Evolutionary conservation across 2,329 filamentous ascomycete species (phyloP).

Genomic region (Cladosporium sp.): DNA sequence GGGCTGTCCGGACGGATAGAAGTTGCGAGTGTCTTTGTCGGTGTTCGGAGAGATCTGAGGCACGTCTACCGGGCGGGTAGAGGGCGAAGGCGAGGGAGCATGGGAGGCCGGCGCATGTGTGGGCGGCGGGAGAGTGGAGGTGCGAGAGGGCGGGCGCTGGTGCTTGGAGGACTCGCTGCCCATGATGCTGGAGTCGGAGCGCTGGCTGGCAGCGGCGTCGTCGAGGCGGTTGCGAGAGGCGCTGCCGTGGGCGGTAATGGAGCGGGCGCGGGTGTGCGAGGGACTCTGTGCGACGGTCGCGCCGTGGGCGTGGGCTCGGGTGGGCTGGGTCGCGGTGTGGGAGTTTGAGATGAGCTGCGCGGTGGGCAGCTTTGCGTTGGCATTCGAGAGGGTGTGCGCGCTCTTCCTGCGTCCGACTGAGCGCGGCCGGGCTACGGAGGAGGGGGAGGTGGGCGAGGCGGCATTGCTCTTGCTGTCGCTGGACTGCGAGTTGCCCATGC

Average conservation of each 20-base stretch:
- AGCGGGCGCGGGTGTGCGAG: conserved; percentile 32
- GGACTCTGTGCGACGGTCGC: conserved; percentile 23
- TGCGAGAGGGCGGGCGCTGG: conserved; percentile 14
- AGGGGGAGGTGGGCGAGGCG: conserved; percentile 12
- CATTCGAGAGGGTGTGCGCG: conserved; percentile 20
- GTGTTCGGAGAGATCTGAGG: conserved; percentile 3
- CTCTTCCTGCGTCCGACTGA: conserved; percentile 19
- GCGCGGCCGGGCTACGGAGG: conserved; percentile 21
- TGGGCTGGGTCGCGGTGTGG: conserved; percentile 22
- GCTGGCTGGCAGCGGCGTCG: conserved; percentile 16
- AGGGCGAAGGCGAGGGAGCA: conserved; percentile 16
- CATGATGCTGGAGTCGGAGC: conserved; percentile 18
- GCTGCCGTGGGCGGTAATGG: conserved; percentile 29
- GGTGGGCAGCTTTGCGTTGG: conserved; percentile 20
- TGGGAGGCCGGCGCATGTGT: conserved; percentile 18
- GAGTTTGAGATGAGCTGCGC: conserved; percentile 24
- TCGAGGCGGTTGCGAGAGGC: conserved; percentile 5
- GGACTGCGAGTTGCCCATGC: conserved; percentile 23
- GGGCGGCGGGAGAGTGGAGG: conserved; percentile 13
- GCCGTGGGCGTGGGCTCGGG: conserved; percentile 23
- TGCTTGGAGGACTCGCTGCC: conserved; percentile 18
- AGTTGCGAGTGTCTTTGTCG: conserved; percentile 22
- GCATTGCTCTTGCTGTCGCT: conserved; percentile 15
- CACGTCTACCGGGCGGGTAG: conserved; percentile 17
- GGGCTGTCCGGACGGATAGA: conserved; percentile 24